These are phyloP conservation scores for Xylaria sp. DNA, from an alignment of 2,329 filamentous ascomycete species.

Conservation along the genomic window DNA sequence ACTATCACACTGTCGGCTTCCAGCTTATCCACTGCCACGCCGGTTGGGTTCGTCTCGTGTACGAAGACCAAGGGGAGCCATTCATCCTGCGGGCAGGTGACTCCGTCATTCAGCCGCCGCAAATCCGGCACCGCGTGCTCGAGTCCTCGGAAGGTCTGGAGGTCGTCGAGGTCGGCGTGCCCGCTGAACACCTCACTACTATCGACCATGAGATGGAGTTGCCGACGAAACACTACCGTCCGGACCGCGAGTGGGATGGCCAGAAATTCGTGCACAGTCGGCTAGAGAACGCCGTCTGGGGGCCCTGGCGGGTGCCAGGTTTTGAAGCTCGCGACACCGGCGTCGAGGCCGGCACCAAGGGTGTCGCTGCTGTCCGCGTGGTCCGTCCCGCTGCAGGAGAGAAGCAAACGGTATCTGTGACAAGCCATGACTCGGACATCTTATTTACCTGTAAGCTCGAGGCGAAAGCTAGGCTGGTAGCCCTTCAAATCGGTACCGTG, in stretches of 20 bases:
- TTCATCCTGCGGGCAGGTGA: conserved; percentile 38
- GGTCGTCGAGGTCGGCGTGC: conserved; percentile 39
- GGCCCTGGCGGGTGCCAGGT: conserved; percentile 36
- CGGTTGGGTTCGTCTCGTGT: conserved; percentile 40
- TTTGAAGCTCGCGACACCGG: conserved; percentile 39
- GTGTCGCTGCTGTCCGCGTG: conserved; percentile 36
- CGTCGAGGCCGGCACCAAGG: conserved; percentile 34
- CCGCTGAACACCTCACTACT: conserved; percentile 39
- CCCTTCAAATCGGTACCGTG: background rate
- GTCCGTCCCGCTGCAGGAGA: conserved; percentile 28
- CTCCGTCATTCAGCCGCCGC: conserved; percentile 39
- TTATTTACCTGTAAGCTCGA: conserved; percentile 40
- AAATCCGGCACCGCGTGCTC: conserved; percentile 37
- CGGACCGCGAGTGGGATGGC: conserved; percentile 39
- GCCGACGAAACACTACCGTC: conserved; percentile 34
- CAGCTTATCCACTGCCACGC: conserved; percentile 40
- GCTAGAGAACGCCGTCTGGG: conserved; percentile 33
- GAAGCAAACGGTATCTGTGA: conserved; percentile 12
- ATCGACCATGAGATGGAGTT: conserved; percentile 38
- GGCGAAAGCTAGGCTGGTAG: background rate
- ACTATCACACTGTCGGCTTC: conserved; percentile 38
- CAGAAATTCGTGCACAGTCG: conserved; percentile 38
- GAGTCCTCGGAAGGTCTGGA: conserved; percentile 37
- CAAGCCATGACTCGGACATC: conserved; percentile 40
- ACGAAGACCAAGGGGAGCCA: conserved; percentile 39